These are phyloP conservation scores for Hypholoma fasciculare DNA, from an alignment of 768 basidiomycete genomes.

Conservation along the genomic window DNA sequence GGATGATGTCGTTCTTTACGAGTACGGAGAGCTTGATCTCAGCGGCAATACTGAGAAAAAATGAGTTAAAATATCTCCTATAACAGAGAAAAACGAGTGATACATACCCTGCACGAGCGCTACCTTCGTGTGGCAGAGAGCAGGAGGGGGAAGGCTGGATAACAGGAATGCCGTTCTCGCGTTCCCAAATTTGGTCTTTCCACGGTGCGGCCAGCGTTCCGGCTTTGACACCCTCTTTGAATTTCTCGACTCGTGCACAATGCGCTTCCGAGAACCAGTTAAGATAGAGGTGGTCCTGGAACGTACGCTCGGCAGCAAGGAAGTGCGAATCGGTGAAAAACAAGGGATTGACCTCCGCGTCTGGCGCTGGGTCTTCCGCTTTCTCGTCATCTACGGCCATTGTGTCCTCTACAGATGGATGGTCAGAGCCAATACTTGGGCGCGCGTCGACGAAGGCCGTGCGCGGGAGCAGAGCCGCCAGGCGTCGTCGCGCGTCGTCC, in stretches of 20 bases:
- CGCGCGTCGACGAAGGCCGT: conserved; percentile 41
- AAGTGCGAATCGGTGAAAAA: conserved; percentile 56
- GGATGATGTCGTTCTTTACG: conserved; percentile 42
- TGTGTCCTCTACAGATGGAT: conserved; percentile 30
- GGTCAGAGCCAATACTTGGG: conserved; percentile 31
- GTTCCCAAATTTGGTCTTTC: conserved; percentile 66
- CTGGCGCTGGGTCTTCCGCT: not conserved
- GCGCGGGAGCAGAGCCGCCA: conserved; percentile 43
- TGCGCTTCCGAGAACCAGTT: conserved; percentile 51
- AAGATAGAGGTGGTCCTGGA: conserved; percentile 59
- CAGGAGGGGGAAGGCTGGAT: conserved; percentile 10
- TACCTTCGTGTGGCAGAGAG: conserved; percentile 6
- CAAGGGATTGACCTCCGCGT: conserved; percentile 29
- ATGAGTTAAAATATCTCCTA: not conserved
- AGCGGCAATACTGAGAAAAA: conserved; percentile 32
- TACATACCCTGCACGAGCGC: conserved; percentile 28
- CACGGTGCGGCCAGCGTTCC: conserved; percentile 55
- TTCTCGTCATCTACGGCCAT: conserved; percentile 9
- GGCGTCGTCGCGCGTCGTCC: conserved; percentile 33
- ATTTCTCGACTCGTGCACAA: conserved; percentile 38
- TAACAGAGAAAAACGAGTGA: not conserved
- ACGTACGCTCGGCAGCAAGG: conserved; percentile 53
- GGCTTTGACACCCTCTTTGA: conserved; percentile 39
- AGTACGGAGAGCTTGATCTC: conserved; percentile 47
- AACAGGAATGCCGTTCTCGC: conserved; percentile 32